Evolutionary conservation across 768 basidiomycete genomes (phyloP).

Genomic region (Piloderma croceum): DNA sequence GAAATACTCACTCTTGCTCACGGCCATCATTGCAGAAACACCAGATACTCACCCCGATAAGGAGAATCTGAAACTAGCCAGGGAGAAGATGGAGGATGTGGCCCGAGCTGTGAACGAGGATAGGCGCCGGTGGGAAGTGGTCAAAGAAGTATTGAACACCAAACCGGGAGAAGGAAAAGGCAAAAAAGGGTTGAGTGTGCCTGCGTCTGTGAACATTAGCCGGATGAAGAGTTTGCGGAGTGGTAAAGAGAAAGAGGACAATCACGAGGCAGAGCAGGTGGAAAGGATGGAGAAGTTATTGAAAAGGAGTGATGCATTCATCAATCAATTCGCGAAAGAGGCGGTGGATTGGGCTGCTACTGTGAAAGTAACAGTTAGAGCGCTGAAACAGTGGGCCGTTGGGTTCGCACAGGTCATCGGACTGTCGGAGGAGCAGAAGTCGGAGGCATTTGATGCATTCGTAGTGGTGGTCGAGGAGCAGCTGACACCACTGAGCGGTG

Average conservation of each 20-base stretch:
- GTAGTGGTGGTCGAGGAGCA: slow-evolving; percentile 48
- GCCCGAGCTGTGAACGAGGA: slow-evolving; percentile 77
- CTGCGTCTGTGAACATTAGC: slow-evolving; percentile 51
- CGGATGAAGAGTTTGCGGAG: slow-evolving; percentile 52
- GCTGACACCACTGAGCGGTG: slow-evolving; percentile 47
- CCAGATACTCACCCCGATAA: slow-evolving; percentile 65
- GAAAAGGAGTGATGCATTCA: slow-evolving; percentile 49
- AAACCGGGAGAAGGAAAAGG: slow-evolving; percentile 34
- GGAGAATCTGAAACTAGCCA: slow-evolving; percentile 46
- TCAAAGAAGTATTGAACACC: slow-evolving; percentile 63
- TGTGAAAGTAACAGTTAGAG: slow-evolving; percentile 43
- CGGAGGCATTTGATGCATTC: slow-evolving; percentile 72
- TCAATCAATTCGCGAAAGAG: slow-evolving; percentile 55
- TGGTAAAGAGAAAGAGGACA: slow-evolving; percentile 22
- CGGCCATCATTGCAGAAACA: slow-evolving; percentile 70
- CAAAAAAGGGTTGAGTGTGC: slow-evolving; percentile 32
- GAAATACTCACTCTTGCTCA: slow-evolving; percentile 86
- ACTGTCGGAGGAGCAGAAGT: slow-evolving; percentile 37
- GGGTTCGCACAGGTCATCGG: slow-evolving; percentile 67
- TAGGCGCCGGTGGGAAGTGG: slow-evolving; percentile 68
- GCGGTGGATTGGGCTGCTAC: slow-evolving; percentile 59
- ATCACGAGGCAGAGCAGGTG: slow-evolving; percentile 46
- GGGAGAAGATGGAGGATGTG: slow-evolving; percentile 60
- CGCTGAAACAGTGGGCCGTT: slow-evolving; percentile 56
- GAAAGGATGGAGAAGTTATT: slow-evolving; percentile 52